Base-by-base conservation (phyloP, 495 filamentous ascomycete species). In the Lasiosphaeriaceae sp. region DNA sequence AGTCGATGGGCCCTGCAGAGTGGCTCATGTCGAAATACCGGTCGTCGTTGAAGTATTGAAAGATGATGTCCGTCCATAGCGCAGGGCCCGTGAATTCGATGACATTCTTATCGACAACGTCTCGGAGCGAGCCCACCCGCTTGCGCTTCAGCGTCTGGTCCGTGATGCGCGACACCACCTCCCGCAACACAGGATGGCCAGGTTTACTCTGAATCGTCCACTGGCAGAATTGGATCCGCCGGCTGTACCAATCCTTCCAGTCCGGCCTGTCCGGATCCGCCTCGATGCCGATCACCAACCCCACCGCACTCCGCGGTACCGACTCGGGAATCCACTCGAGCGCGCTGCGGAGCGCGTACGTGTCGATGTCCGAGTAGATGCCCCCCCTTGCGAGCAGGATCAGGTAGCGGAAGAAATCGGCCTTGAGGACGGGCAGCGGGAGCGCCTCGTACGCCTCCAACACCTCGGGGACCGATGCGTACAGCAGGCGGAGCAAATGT, bases 151-250 rank as follows among this genome's bases (percentile, higher is more conserved):
- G 75, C 7, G 92, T 87, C 66, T 91, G 83, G 60, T 88, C 77
- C 1, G 92, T 96, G 64, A 98, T 89, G 57, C 85, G 87, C 14
- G 89, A 80, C 24, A 98, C 89, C 50, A 97, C 83, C 55, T 97
- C 90, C 23, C 89, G 82, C 47, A 98, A 77, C 20, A 97, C 87
- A 0, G 94, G 94, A 65, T 98, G 94, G 8, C 94, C 94, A 0
- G 94, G 88, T 70, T 98, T 98, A 43, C 89, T 75, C 66, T 97
- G 93, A 50, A 98, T 96, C 3, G 94, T 98, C 94, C 94, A 98
- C 68, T 98, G 94, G 71, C 94, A 98, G 71, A 98, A 98, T 65
- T 98, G 94, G 50, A 98, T 90, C 24, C 94, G 80, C 51, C 94
- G 87, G 51, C 90, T 92, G 73, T 97, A 98, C 94, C 94, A 98